These are phyloP conservation scores for Sambucus nigra DNA, from an alignment of 129 eudicot species.

Conservation along the genomic window DNA sequence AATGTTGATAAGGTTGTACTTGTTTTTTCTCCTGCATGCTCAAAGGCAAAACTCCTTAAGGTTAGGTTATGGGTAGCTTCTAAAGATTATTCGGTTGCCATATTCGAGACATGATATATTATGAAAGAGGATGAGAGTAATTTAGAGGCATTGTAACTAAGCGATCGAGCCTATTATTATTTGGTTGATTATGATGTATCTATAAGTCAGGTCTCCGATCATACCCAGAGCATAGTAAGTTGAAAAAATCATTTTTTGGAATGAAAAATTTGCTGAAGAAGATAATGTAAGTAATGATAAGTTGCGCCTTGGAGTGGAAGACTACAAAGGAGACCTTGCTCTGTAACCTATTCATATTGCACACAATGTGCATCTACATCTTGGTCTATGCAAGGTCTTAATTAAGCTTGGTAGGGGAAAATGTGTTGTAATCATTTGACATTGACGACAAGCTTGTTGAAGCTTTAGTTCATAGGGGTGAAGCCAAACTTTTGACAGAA, in stretches of 20 bases:
- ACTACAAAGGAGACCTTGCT: constrained; percentile 61
- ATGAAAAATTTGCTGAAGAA: constrained; percentile 74
- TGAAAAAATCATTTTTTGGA: constrained; percentile 86
- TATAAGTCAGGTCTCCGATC: constrained; percentile 88
- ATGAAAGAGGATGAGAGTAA: constrained; percentile 83
- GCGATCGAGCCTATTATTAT: constrained; percentile 95
- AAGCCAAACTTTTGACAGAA: constrained; percentile 77
- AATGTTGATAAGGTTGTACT: constrained; percentile 81
- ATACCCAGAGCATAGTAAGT: constrained; percentile 88
- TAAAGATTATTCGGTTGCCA: constrained; percentile 73
- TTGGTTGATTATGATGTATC: constrained; percentile 97
- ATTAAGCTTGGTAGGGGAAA: constrained; percentile 94
- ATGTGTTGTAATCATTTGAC: constrained; percentile 60
- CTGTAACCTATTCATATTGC: constrained; percentile 71
- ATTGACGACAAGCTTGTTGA: constrained; percentile 79
- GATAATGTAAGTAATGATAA: constrained; percentile 79
- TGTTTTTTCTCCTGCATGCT: constrained; percentile 92
- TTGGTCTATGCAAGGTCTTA: constrained; percentile 79
- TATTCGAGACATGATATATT: constrained; percentile 74
- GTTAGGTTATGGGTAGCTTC: constrained; percentile 63
- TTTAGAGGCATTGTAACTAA: constrained; percentile 69
- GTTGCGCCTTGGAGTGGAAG: constrained; percentile 74
- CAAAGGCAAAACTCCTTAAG: constrained; percentile 77
- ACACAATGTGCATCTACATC: constrained; percentile 71
- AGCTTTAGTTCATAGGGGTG: constrained; percentile 96